Evolutionary conservation across 176 grass and related monocot species (phyloP), one percentile per base, ranked within the genome.

Genomic region (Calamus simplicifolius): DNA sequence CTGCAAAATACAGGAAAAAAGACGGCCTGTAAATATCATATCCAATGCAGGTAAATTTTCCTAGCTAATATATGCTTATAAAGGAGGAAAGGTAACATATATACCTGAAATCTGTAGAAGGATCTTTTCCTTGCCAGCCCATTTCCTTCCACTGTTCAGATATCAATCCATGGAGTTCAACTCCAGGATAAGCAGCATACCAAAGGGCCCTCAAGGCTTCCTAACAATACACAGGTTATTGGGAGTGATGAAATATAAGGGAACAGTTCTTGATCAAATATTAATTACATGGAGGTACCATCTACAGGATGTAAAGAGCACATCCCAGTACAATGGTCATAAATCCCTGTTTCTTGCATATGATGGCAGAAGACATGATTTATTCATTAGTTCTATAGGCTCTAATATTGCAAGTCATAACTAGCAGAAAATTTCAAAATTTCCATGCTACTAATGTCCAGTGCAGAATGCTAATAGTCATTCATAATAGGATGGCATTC

Each of bases 81-180:
- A 43, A 74, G 56, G 48, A 43, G 54, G 50, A 14, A 38, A 28
- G 55, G 54, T 19, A 2, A 3, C 16, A 58, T 48, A 19, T 54
- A n/a, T 69, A 89, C 94, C 94, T 88, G 70, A 98, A 98, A 81
- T 98, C 94, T 56, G 94, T 98, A 18, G 94, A 98, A 61, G 94
- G 94, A 62, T 98, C 87, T 77, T 87, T 85, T 23, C 93, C 94
- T 85, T 98, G 94, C 94, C 94, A 98, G 51, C 94, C 94, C 94
- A 98, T 98, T 69, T 98, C 94, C 69, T 98, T 98, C 94, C 94
- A 98, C 75, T 92, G 84, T 26, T 92, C 85, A 54, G 94, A 98
- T 83, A 92, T 73, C 60, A 93, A 66, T 3, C 81, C 87, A 5
- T 18, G 67, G 68, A 92, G 81, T 75, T 98, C 81, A 12, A 73